Base-by-base conservation (phyloP, 495 filamentous ascomycete genomes). In the Neurospora sp. region DNA sequence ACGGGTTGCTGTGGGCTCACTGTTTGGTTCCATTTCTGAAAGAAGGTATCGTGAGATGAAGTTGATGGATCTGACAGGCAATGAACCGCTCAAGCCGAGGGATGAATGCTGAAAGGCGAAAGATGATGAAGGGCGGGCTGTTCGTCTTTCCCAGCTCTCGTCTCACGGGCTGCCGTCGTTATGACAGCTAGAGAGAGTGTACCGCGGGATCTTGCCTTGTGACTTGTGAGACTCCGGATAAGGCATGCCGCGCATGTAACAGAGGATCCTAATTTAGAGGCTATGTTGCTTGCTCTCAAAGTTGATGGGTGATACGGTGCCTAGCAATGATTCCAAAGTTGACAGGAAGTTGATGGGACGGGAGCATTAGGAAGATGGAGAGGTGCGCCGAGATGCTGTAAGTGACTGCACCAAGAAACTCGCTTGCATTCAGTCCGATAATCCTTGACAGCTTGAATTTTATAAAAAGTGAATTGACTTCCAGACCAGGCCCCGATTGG, bases 1-100 rank as follows among this genome's bases (percentile, higher is more conserved):
- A 27, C 83, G 83, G 35, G 39, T 40, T 23, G 69, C 42, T 9
- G 41, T 3, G 11, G 37, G n/a, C 5, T 42, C 38, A 31, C 38
- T 31, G 46, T 37, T 59, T 46, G 31, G 71, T 3, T 72, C 70
- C 41, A 66, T 66, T 1, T 66, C 23, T 66, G 27, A 4, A 18
- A 35, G 23, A 16, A 35, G 14, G 23, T 66, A 18, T 35, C 27
- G 54, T 66, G 27, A 18, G 5, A 35, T 66, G 27, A 66, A 66
- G 12, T 66, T 18, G 54, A 18, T 35, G 54, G 12, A 35, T 8
- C 5, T 0, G 12, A 35, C 10, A 35, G 6, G 14, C 23, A 9
- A 3, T 27, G 20, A 14, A 6, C 46, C 20, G 12, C 6, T 66
- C 27, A 66, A 37, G 27, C 54, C 9, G 11, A 35, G 46, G 2